Percentiles rank a stretch among this genome's conserved stretches.
Conservation (phyloP, 495 filamentous ascomycete genomes). For the Annulohypoxylon moriforme region DNA sequence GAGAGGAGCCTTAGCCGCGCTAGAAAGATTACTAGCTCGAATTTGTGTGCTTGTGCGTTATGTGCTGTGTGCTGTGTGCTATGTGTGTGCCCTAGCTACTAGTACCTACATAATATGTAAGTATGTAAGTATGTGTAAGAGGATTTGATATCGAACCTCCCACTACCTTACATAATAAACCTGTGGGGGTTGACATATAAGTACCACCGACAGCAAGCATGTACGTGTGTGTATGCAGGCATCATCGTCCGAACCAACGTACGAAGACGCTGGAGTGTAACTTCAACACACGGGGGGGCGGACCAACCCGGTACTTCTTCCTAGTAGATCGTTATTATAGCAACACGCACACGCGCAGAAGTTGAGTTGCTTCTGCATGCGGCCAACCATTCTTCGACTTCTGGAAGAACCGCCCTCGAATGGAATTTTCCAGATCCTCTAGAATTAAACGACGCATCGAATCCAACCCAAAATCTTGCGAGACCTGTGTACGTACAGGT, state of each 20-base stretch:
- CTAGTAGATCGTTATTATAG: constrained; percentile 48
- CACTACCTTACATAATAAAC: constrained; percentile 41
- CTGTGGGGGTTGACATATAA: constrained; percentile 46
- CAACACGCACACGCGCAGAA: constrained; percentile 30
- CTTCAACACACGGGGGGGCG: constrained; percentile 44
- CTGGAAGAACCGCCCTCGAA: constrained; percentile 27
- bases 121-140: constrained; percentile 3
- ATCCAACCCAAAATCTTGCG: constrained; percentile 43
- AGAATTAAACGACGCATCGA: constrained; percentile 41
- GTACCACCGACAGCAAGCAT: constrained; percentile 38
- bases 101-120: too few species aligned
- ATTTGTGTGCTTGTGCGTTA: neutral
- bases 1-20: constrained; percentile 8
- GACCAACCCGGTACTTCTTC: constrained; percentile 46
- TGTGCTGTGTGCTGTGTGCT: constrained; percentile 4
- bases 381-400: constrained; percentile 37
- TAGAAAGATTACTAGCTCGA: constrained; percentile 5
- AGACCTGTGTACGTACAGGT: constrained; percentile 22
- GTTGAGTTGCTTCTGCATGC: constrained; percentile 38
- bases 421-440: constrained; percentile 46
- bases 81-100: constrained; percentile 6
- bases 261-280: constrained; percentile 36
- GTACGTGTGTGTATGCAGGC: constrained; percentile 37
- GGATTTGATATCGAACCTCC: constrained; percentile 29
- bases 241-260: constrained; percentile 44